These are phyloP conservation scores for Ustilago hordei DNA, from an alignment of 1,284 basidiomycete genomes.

Conservation along the genomic window DNA sequence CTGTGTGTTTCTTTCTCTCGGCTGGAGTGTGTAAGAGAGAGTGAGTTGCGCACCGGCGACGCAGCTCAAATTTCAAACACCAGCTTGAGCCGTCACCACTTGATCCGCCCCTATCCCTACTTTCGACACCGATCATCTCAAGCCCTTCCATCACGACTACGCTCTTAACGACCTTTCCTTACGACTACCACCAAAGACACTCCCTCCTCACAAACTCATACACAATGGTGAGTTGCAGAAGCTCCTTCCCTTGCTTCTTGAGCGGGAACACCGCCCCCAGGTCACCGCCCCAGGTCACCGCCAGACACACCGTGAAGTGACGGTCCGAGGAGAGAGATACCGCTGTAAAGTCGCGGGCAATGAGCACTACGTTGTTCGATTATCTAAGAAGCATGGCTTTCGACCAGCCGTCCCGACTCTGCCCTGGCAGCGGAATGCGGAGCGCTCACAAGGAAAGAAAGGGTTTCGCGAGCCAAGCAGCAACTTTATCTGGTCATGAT, in stretches of 20 bases:
- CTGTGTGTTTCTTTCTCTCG: constrained; percentile 10
- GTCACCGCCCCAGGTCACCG: not conserved
- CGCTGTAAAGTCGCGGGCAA: too few relatives aligned
- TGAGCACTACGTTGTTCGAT: too few relatives aligned
- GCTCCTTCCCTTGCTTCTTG: not conserved
- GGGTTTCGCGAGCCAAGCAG: not conserved
- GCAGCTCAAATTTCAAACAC: constrained; percentile 9
- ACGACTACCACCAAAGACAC: constrained; percentile 18
- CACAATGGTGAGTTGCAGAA: constrained; percentile 40
- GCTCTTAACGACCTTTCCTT: constrained; percentile 2
- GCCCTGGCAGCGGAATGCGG: too few relatives aligned
- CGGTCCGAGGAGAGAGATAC: too few relatives aligned
- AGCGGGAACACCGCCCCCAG: not conserved
- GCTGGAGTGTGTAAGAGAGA: not conserved
- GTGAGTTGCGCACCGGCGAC: constrained; percentile 10
- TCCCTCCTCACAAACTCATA: constrained; percentile 13
- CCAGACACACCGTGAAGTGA: not conserved
- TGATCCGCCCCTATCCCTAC: constrained; percentile 28
- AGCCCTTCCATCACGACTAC: not conserved
- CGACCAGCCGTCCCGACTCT: not conserved
- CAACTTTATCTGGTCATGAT: not conserved
- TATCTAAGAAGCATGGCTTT: too few relatives aligned
- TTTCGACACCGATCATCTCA: constrained; percentile 28
- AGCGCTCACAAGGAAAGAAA: not conserved
- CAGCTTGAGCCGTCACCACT: not conserved